Evolutionary conservation across 2,329 filamentous ascomycete species (phyloP).

Genomic region (Aspergillus jensenii): DNA sequence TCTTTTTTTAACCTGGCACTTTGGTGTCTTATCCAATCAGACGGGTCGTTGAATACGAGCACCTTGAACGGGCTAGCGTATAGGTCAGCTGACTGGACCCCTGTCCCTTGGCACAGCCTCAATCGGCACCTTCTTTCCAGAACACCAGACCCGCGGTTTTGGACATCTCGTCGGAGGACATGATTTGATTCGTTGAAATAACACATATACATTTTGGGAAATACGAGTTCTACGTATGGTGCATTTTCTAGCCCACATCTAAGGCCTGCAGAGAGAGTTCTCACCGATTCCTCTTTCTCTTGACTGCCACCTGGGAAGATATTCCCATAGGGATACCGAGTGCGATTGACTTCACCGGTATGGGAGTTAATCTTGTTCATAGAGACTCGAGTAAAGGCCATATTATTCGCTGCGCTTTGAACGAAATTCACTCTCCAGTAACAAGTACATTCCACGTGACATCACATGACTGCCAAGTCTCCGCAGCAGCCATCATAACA

Average conservation of each 20-base stretch:
- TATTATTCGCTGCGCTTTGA: too few relatives aligned
- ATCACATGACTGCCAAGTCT: conserved; percentile 21
- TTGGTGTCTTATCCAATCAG: conserved; percentile 1
- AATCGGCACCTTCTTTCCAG: neutral
- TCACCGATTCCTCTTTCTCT: too few relatives aligned
- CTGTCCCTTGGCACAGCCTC: neutral
- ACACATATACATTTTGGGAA: neutral
- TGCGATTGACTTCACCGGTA: neutral
- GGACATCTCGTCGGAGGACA: neutral
- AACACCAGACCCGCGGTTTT: neutral
- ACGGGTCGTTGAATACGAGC: conserved; percentile 11
- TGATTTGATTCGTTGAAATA: neutral
- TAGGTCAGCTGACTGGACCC: neutral
- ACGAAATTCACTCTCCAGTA: neutral
- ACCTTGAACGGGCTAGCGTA: neutral
- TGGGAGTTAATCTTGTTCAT: too few relatives aligned
- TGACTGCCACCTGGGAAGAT: neutral
- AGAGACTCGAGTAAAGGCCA: too few relatives aligned
- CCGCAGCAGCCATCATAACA: conserved; percentile 11
- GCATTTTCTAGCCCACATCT: neutral
- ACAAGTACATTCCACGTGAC: conserved; percentile 9
- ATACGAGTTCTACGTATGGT: neutral
- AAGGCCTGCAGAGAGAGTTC: neutral
- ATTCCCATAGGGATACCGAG: neutral
- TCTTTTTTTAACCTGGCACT: neutral